Conservation (phyloP, 2,329 filamentous ascomycete genomes). For the Mariannaea sp. region DNA sequence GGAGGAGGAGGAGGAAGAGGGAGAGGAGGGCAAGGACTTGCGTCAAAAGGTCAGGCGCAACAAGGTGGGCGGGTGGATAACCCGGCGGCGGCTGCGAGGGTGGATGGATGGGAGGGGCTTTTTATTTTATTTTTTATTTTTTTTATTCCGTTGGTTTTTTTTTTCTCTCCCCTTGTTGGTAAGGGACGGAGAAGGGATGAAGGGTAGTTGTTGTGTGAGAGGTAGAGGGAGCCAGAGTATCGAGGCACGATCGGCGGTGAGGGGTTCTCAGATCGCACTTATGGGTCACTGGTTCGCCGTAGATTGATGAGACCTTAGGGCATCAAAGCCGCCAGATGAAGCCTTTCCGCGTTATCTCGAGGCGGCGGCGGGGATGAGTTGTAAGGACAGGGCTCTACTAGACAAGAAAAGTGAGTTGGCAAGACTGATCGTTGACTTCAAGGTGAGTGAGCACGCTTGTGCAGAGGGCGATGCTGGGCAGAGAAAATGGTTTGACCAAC, state of each 20-base stretch:
- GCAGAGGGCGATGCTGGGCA: not conserved
- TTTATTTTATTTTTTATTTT: too few relatives aligned
- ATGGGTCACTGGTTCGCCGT: conserved; percentile 26
- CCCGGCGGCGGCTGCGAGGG: conserved; percentile 14
- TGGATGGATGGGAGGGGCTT: conserved; percentile 12
- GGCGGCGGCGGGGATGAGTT: too few relatives aligned
- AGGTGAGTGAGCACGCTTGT: not conserved
- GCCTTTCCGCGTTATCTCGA: conserved; percentile 19
- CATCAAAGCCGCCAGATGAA: conserved; percentile 19
- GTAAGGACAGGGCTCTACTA: too few relatives aligned
- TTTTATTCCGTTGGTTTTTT: too few relatives aligned
- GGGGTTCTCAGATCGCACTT: conserved; percentile 37
- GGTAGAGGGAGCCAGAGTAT: conserved; percentile 31
- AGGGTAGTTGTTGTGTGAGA: not conserved
- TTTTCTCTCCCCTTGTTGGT: too few relatives aligned
- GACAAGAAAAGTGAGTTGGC: conserved; percentile 1
- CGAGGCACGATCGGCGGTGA: conserved; percentile 36
- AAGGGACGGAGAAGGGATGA: too few relatives aligned
- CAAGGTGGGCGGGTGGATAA: conserved; percentile 17
- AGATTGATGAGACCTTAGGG: conserved; percentile 1
- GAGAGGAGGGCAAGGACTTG: conserved; percentile 35
- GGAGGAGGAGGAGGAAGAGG: conserved; percentile 34
- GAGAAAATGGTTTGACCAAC: not conserved
- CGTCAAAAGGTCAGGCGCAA: conserved; percentile 37
- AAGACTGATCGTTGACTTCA: conserved; percentile 1